These are phyloP conservation scores for Acer campestre DNA, from an alignment of 345 rosid genomes.

Conservation along the genomic window DNA sequence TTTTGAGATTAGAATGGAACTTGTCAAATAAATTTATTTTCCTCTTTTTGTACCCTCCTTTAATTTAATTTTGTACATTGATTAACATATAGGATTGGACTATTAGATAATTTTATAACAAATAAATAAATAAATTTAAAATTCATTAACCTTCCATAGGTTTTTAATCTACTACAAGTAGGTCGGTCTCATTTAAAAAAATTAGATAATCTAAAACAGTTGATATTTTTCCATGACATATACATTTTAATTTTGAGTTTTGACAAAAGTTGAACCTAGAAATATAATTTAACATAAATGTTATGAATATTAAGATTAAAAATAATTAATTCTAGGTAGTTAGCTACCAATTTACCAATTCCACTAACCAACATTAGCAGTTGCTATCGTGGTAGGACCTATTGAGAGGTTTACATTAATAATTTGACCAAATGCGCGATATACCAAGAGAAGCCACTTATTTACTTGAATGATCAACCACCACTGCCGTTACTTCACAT, in stretches of 20 bases:
- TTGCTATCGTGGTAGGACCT: constrained; percentile 32
- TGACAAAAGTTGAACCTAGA: too few relatives aligned
- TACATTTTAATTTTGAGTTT: too few relatives aligned
- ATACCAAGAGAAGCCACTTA: constrained; percentile 10
- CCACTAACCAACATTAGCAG: constrained; percentile 20
- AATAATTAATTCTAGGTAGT: constrained; percentile 7
- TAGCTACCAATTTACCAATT: constrained; percentile 21
- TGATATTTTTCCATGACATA: too few relatives aligned
- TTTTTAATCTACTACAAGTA: too few relatives aligned
- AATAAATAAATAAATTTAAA: too few relatives aligned
- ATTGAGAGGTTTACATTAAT: constrained; percentile 4
- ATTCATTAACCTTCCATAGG: too few relatives aligned
- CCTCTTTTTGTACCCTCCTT: not conserved
- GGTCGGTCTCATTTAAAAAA: too few relatives aligned
- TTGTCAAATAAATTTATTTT: not conserved
- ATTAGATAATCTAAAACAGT: too few relatives aligned
- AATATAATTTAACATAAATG: too few relatives aligned
- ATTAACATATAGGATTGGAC: too few relatives aligned
- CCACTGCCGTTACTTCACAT: not conserved
- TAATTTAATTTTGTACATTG: too few relatives aligned
- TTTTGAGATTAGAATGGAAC: not conserved
- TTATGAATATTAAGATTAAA: not conserved
- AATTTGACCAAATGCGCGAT: constrained; percentile 4
- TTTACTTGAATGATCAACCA: not conserved
- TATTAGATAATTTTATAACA: too few relatives aligned